A percentile compares a stretch with the other conserved stretches of the same genome.
Conservation (phyloP, 371 early-diverging fungal species). For the Haplosporangium sp. region DNA sequence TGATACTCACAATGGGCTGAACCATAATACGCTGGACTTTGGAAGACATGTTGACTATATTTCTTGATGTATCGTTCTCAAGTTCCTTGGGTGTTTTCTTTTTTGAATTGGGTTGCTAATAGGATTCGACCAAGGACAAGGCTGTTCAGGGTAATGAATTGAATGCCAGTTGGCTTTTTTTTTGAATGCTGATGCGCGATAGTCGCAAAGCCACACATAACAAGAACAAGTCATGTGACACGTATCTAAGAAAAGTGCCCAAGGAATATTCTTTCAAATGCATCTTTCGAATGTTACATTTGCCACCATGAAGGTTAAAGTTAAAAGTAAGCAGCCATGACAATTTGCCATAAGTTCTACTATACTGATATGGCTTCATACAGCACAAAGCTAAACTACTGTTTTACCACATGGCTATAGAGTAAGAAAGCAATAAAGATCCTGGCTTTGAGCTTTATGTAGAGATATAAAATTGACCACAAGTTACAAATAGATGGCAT, state of each 20-base stretch:
- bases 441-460: too few species aligned
- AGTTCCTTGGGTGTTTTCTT: background rate
- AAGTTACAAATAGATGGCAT: conserved; percentile 31
- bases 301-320: conserved; percentile 45
- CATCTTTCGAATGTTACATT: background rate
- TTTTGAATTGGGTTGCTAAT: background rate
- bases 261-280: too few species aligned
- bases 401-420: conserved; percentile 4
- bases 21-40: conserved; percentile 97
- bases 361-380: background rate
- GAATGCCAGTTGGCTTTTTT: background rate
- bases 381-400: background rate
- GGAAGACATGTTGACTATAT: conserved; percentile 70
- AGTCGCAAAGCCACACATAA: conserved; percentile 31
- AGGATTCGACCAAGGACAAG: background rate
- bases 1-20: conserved; percentile 90
- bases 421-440: conserved; percentile 6
- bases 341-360: background rate
- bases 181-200: conserved; percentile 2
- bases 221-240: background rate
- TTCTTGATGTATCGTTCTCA: background rate
- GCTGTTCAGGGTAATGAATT: background rate
- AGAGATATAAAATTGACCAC: background rate
- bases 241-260: too few species aligned
- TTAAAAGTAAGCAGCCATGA: conserved; percentile 34